Evolutionary conservation across 139 green algal species (phyloP).

Genomic region (Axilococcus clingmanii): DNA sequence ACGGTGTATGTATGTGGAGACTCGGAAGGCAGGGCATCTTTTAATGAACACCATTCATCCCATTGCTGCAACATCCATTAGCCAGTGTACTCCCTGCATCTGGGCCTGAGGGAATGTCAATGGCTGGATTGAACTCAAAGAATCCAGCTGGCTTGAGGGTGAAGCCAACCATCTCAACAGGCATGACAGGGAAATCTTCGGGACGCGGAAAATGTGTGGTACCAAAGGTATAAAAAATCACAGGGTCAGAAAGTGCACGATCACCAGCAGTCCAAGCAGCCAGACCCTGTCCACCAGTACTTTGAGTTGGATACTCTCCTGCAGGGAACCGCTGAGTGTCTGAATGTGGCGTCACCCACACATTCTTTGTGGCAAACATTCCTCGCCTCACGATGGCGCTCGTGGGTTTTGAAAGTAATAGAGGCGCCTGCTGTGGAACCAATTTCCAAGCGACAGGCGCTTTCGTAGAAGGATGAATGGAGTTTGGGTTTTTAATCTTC

Average conservation of each 20-base stretch:
- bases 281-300: slow-evolving; percentile 39
- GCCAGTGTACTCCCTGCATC: too few relatives aligned
- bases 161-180: slow-evolving; percentile 59
- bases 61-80: slow-evolving; percentile 19
- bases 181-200: slow-evolving; percentile 83
- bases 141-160: slow-evolving; percentile 57
- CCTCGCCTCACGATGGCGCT: slow-evolving; percentile 26
- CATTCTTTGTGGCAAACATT: slow-evolving; percentile 64
- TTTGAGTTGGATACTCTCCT: slow-evolving; percentile 65
- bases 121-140: slow-evolving; percentile 58
- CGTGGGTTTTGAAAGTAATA: slow-evolving; percentile 27
- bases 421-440: slow-evolving; percentile 33
- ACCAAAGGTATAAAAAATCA: slow-evolving; percentile 82
- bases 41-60: too few relatives aligned
- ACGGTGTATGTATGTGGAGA: too few relatives aligned
- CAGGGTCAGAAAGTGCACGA: slow-evolving; percentile 42
- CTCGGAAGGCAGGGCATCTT: too few relatives aligned
- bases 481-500: slow-evolving; percentile 49
- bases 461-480: slow-evolving; percentile 19
- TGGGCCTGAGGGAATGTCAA: slow-evolving; percentile 52
- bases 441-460: slow-evolving; percentile 64
- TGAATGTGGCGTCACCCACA: slow-evolving; percentile 65
- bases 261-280: slow-evolving; percentile 52
- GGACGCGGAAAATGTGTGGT: slow-evolving; percentile 71
- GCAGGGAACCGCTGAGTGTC: slow-evolving; percentile 60